Percentiles rank a stretch among this genome's conserved stretches.
These are phyloP conservation scores for Cladophialophora yegresii DNA, from an alignment of 2,329 filamentous ascomycete species.

Conservation along the genomic window DNA sequence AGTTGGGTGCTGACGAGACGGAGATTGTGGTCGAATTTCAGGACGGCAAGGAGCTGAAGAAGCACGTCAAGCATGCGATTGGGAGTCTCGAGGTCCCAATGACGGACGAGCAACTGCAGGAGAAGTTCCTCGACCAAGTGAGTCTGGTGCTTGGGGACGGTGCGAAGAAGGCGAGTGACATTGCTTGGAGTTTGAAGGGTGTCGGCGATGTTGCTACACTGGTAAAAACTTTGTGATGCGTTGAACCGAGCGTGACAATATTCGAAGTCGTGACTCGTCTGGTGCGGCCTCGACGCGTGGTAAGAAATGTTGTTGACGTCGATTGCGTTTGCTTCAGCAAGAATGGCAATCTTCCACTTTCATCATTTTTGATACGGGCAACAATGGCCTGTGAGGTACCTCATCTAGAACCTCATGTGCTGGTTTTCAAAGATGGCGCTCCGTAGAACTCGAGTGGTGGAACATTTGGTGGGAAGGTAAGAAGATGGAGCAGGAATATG, in stretches of 20 bases:
- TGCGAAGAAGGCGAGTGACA: slow-evolving; percentile 42
- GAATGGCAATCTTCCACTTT: no score
- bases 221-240: slow-evolving; percentile 24
- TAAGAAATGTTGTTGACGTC: no score
- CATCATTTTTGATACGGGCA: no score
- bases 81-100: slow-evolving; percentile 55
- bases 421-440: no score
- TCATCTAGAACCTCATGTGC: no score
- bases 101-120: slow-evolving; percentile 49
- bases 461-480: no score
- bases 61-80: slow-evolving; percentile 54
- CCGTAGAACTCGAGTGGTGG: no score
- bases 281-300: no score
- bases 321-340: no score
- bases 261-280: no score
- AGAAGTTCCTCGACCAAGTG: slow-evolving; percentile 56
- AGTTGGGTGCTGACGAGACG: slow-evolving; percentile 48
- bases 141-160: slow-evolving; percentile 46
- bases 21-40: slow-evolving; percentile 44
- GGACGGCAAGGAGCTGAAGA: slow-evolving; percentile 45
- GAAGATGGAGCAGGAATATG: no score
- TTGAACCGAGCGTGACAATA: background rate
- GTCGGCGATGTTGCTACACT: slow-evolving; percentile 41
- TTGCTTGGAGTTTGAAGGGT: slow-evolving; percentile 41
- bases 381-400: no score